phyloP scores from a whole-genome alignment of 208 protist genomes.

The Blechomonas ayalai region DNA sequence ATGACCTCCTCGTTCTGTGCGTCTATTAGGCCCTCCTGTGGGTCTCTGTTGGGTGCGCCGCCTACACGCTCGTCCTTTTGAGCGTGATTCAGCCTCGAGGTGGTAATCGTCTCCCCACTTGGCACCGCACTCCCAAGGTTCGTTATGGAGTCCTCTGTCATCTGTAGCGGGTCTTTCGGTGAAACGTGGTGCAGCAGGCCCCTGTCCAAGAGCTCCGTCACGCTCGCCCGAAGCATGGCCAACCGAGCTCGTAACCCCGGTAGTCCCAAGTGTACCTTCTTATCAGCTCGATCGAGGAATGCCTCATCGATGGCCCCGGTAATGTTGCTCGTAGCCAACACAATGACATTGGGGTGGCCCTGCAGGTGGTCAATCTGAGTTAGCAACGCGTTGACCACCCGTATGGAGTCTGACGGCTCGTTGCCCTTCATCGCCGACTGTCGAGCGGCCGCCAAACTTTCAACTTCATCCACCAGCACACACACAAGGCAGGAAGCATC shows the following conservation, averaged over 20 bases:
- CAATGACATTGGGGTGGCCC: conserved; percentile 81
- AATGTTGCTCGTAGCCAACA: conserved; percentile 96
- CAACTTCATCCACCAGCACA: conserved; percentile 96
- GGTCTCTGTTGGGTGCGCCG: too few relatives aligned
- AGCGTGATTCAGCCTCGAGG: too few relatives aligned
- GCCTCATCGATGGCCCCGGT: conserved; percentile 90
- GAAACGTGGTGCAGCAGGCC: conserved; percentile 49
- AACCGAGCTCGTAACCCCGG: conserved; percentile 73
- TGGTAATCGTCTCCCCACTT: too few relatives aligned
- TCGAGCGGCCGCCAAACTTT: conserved; percentile 90
- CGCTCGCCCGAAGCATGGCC: conserved; percentile 61
- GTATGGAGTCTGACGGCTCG: conserved; percentile 94
- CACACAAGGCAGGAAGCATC: conserved; percentile 67
- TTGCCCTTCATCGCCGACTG: conserved; percentile 79
- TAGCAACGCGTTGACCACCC: conserved; percentile 94
- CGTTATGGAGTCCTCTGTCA: too few relatives aligned
- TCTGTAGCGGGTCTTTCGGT: too few relatives aligned
- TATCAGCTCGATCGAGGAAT: conserved; percentile 95
- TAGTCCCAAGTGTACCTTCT: conserved; percentile 90
- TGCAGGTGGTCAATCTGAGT: conserved; percentile 95
- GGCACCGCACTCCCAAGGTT: too few relatives aligned
- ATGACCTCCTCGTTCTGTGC: too few relatives aligned
- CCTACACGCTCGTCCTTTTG: too few relatives aligned
- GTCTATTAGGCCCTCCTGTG: too few relatives aligned
- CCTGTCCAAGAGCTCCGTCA: conserved; percentile 67